Percentiles rank a stretch among this genome's conserved stretches.
Evolutionary conservation across 345 rosid species (phyloP).

Genomic region (Corchorus capsularis): DNA sequence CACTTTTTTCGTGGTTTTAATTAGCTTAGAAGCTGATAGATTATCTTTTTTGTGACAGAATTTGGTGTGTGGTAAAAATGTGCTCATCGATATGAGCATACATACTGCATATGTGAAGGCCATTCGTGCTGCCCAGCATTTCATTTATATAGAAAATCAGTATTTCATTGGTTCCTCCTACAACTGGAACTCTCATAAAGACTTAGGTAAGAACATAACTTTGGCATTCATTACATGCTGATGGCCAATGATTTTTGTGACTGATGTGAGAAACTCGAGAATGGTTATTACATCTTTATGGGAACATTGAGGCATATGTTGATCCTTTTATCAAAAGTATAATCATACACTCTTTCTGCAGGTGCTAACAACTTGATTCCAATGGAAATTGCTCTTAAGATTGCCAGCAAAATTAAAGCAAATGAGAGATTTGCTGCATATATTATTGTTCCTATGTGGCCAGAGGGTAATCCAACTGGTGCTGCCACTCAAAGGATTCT

Average conservation of each 20-base stretch:
- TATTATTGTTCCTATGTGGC: conserved; percentile 95
- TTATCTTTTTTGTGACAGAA: conserved; percentile 54
- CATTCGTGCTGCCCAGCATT: conserved; percentile 97
- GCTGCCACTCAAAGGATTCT: conserved; percentile 90
- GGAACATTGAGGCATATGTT: not conserved
- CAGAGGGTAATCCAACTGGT: conserved; percentile 93
- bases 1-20: not conserved
- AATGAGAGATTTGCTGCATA: conserved; percentile 90
- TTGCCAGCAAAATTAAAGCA: conserved; percentile 84
- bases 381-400: conserved; percentile 95
- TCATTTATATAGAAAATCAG: conserved; percentile 93
- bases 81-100: conserved; percentile 98
- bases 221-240: not conserved
- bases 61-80: conserved; percentile 87
- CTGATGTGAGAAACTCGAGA: not conserved
- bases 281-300: not conserved
- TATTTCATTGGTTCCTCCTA: conserved; percentile 93
- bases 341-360: conserved; percentile 30
- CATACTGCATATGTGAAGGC: conserved; percentile 95
- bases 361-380: conserved; percentile 96
- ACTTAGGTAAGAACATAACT: conserved; percentile 53
- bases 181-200: conserved; percentile 77
- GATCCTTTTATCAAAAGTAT: not conserved
- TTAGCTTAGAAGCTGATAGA: conserved; percentile 23
- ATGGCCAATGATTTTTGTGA: not conserved